phyloP scores from a whole-genome alignment of 306 rosid species.

The Inga oerstediana region DNA sequence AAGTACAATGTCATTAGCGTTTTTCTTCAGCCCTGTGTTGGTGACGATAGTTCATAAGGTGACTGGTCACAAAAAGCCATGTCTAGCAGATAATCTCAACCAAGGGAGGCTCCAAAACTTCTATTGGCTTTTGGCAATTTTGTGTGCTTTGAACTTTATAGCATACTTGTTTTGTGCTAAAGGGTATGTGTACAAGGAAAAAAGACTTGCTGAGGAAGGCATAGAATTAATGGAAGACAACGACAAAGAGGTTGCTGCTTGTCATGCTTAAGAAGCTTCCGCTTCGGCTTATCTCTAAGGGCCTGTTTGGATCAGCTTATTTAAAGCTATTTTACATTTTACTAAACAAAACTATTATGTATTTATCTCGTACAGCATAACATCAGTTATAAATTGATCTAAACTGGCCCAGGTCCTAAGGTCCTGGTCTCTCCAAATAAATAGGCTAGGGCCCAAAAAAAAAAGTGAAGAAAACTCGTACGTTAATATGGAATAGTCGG shows the following conservation, averaged over 20 bases:
- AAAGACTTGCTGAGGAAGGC: conserved; percentile 68
- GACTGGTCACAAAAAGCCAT: conserved; percentile 54
- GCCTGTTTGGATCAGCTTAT: background rate
- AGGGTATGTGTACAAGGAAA: conserved; percentile 84
- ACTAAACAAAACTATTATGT: no score
- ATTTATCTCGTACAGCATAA: no score
- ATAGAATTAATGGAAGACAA: conserved; percentile 58
- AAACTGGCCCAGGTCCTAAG: no score
- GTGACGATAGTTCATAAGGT: conserved; percentile 68
- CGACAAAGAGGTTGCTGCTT: conserved; percentile 37
- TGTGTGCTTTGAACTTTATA: conserved; percentile 65
- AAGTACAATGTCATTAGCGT: conserved; percentile 77
- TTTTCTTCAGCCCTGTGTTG: conserved; percentile 74
- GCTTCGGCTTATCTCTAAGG: background rate
- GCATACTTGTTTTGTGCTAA: conserved; percentile 67
- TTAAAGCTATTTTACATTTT: no score
- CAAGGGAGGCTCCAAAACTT: conserved; percentile 74
- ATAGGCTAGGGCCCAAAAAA: background rate
- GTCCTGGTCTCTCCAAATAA: background rate
- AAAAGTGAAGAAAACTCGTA: background rate
- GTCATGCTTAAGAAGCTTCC: conserved; percentile 36
- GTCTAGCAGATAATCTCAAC: conserved; percentile 82
- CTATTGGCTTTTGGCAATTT: conserved; percentile 75
- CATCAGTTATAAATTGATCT: no score
- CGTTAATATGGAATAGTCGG: background rate